A percentile compares a stretch with the other conserved stretches of the same genome.
These are phyloP conservation scores for Parastagonospora avenae DNA, from an alignment of 2,329 filamentous ascomycete species.

Conservation along the genomic window DNA sequence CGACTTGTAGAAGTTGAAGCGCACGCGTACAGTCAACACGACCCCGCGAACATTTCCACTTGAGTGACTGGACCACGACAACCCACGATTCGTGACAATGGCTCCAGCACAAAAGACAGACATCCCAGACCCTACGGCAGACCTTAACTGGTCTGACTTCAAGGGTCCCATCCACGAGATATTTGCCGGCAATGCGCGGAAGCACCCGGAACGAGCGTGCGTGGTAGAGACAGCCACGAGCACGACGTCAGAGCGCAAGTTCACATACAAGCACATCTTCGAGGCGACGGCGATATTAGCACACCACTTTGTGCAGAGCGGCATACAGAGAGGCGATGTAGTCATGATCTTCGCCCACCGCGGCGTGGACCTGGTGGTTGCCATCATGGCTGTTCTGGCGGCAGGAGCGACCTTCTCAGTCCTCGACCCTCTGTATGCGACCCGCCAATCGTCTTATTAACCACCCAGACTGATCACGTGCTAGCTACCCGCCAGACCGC, in stretches of 20 bases:
- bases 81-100: conserved; percentile 35
- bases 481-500: conserved; percentile 76
- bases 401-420: conserved; percentile 66
- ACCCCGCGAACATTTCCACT: conserved; percentile 19
- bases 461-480: conserved; percentile 5
- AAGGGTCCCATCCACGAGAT: conserved; percentile 72
- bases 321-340: conserved; percentile 79
- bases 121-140: conserved; percentile 68
- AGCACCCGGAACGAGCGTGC: conserved; percentile 70
- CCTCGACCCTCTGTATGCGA: conserved; percentile 74
- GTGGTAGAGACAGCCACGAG: conserved; percentile 68
- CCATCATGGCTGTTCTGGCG: conserved; percentile 75
- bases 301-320: conserved; percentile 75
- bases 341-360: conserved; percentile 92
- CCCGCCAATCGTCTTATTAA: background rate
- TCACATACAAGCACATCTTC: conserved; percentile 85
- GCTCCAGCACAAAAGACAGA: conserved; percentile 23
- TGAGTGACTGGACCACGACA: conserved; percentile 7
- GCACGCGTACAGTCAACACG: conserved; percentile 11
- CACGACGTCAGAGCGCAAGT: conserved; percentile 64
- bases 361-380: conserved; percentile 75
- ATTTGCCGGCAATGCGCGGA: conserved; percentile 69
- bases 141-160: conserved; percentile 71
- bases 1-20: background rate
- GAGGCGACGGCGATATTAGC: conserved; percentile 82